Percentiles rank a stretch among this genome's conserved stretches.
Evolutionary conservation across 805 yeast species (phyloP).

Genomic region (Zygoascus biomembranicola): DNA sequence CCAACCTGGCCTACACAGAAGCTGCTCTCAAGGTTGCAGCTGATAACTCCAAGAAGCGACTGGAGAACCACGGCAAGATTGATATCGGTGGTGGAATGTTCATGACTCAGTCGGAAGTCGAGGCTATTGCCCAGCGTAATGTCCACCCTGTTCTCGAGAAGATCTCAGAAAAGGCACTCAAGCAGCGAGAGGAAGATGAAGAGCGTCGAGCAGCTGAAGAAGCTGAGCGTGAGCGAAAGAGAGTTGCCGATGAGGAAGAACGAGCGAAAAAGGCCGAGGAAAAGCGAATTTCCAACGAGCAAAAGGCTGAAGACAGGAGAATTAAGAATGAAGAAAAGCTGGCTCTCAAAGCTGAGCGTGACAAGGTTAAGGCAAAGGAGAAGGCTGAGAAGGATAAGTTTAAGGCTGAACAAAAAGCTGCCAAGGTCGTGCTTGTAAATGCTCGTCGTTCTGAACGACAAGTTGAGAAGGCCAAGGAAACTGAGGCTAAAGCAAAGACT

Average conservation of each 20-base stretch:
- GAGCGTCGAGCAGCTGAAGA: constrained; percentile 33
- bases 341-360: constrained; percentile 16
- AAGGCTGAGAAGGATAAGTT: constrained; percentile 19
- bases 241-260: constrained; percentile 10
- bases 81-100: constrained; percentile 84
- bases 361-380: constrained; percentile 14
- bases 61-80: constrained; percentile 45
- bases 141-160: constrained; percentile 79
- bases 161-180: constrained; percentile 57
- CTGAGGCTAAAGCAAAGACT: constrained; percentile 15
- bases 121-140: constrained; percentile 66
- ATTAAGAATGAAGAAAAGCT: constrained; percentile 10
- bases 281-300: constrained; percentile 17
- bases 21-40: constrained; percentile 74
- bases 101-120: constrained; percentile 67
- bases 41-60: constrained; percentile 51
- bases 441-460: constrained; percentile 21
- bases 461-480: constrained; percentile 16
- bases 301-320: constrained; percentile 15
- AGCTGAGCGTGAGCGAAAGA: constrained; percentile 10
- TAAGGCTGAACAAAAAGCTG: constrained; percentile 14
- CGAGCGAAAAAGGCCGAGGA: constrained; percentile 19
- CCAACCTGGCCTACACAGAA: constrained; percentile 52
- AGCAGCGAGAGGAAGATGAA: constrained; percentile 54
- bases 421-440: not conserved